Conservation (phyloP, 805 yeast genomes). For the Komagataella pseudopastoris region DNA sequence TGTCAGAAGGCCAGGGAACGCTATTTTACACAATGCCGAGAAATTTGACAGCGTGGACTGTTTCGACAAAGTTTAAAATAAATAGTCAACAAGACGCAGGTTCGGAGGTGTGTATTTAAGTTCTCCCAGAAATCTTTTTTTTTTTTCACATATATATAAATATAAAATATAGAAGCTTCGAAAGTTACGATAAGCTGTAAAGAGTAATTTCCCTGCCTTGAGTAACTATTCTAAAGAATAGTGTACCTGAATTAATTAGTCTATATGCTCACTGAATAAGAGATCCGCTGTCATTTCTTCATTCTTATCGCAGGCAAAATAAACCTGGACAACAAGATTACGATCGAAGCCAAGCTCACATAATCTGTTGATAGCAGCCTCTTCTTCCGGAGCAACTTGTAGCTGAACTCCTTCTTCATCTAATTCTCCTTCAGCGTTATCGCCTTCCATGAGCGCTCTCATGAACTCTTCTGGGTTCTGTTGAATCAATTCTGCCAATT, state of each 20-base stretch:
- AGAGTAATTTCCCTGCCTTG: background rate
- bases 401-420: constrained; percentile 37
- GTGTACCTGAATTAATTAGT: constrained; percentile 7
- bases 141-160: background rate
- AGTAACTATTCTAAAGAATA: background rate
- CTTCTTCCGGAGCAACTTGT: constrained; percentile 67
- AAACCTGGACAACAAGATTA: constrained; percentile 78
- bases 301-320: constrained; percentile 95
- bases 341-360: constrained; percentile 92
- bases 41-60: background rate
- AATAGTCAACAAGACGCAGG: background rate
- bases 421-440: constrained; percentile 25
- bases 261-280: constrained; percentile 49
- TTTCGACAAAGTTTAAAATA: background rate
- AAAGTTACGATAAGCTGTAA: background rate
- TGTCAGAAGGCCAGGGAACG: constrained; percentile 70
- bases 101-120: background rate
- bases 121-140: background rate
- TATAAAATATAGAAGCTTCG: background rate
- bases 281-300: constrained; percentile 95
- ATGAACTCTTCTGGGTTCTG: constrained; percentile 84
- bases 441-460: constrained; percentile 54
- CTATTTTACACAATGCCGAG: constrained; percentile 17
- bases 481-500: constrained; percentile 66
- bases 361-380: constrained; percentile 77